Evolutionary conservation across 164 flowering plant species (phyloP).

Genomic region (Paratinospora sagittata): DNA sequence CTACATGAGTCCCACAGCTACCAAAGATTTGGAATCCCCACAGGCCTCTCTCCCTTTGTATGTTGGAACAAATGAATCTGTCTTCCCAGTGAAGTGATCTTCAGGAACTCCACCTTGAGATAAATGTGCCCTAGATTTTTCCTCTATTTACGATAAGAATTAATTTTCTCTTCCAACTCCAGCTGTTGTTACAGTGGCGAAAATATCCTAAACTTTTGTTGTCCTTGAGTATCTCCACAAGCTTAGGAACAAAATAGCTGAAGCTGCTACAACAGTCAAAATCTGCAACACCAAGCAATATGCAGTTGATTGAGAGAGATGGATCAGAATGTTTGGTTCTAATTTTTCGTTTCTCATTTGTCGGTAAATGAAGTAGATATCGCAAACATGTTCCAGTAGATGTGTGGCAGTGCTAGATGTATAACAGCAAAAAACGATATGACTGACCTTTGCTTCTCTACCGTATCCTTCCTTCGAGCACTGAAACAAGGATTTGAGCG

Average conservation of each 20-base stretch:
- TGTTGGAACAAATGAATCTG: not conserved
- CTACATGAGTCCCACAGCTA: not conserved
- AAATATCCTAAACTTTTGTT: slow-evolving; percentile 26
- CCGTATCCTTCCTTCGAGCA: slow-evolving; percentile 17
- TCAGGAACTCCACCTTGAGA: not conserved
- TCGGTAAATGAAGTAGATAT: not conserved
- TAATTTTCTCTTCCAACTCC: not conserved
- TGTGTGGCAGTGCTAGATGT: not conserved
- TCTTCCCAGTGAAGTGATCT: not conserved
- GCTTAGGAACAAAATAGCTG: slow-evolving; percentile 36
- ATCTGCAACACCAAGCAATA: slow-evolving; percentile 30
- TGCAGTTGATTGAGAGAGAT: not conserved
- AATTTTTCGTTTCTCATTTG: not conserved
- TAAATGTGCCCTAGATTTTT: not conserved
- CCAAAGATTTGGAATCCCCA: slow-evolving; percentile 1
- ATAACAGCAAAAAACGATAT: not conserved
- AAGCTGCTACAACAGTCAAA: slow-evolving; percentile 47
- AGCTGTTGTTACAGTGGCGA: not conserved
- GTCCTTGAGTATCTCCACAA: slow-evolving; percentile 65
- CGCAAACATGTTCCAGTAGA: not conserved
- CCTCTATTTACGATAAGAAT: not conserved
- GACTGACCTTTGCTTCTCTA: slow-evolving; percentile 63
- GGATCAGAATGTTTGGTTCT: too few relatives aligned
- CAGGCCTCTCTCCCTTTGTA: not conserved
- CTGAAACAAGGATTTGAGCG: slow-evolving; percentile 35